Conservation (phyloP, 2,329 filamentous ascomycete species). For the Colletotrichum phormii region DNA sequence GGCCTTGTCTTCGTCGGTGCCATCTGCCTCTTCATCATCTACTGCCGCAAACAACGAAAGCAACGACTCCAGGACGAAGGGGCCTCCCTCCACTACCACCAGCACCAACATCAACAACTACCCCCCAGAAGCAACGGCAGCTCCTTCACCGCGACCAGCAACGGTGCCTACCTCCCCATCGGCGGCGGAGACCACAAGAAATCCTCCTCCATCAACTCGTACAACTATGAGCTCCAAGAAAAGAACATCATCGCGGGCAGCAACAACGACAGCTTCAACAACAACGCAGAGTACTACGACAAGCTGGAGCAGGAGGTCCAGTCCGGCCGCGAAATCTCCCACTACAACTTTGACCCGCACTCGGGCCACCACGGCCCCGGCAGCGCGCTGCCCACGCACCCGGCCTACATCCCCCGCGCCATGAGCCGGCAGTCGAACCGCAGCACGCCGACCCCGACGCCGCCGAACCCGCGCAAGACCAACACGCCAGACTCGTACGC, state of each 20-base stretch:
- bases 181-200: conserved; percentile 42
- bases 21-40: conserved; percentile 57
- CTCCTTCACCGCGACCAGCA: conserved; percentile 36
- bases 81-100: conserved; percentile 28
- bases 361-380: conserved; percentile 37
- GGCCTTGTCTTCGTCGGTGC: conserved; percentile 55
- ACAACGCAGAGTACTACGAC: conserved; percentile 55
- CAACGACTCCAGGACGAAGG: conserved; percentile 42
- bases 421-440: conserved; percentile 43
- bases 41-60: conserved; percentile 58
- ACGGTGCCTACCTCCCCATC: conserved; percentile 37
- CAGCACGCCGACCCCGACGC: conserved; percentile 23
- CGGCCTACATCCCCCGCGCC: conserved; percentile 58
- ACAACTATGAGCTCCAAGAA: conserved; percentile 39
- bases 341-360: conserved; percentile 46
- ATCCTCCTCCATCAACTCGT: conserved; percentile 39
- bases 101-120: too few relatives aligned
- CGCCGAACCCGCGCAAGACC: conserved; percentile 34
- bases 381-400: conserved; percentile 58
- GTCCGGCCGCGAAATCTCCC: conserved; percentile 19
- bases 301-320: conserved; percentile 46
- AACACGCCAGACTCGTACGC: conserved; percentile 48
- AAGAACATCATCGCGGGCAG: conserved; percentile 33
- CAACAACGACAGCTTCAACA: conserved; percentile 41
- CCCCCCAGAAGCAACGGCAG: conserved; percentile 29